Base-by-base conservation (phyloP, 2,329 filamentous ascomycete species). In the Trichoderma simmonsii region DNA sequence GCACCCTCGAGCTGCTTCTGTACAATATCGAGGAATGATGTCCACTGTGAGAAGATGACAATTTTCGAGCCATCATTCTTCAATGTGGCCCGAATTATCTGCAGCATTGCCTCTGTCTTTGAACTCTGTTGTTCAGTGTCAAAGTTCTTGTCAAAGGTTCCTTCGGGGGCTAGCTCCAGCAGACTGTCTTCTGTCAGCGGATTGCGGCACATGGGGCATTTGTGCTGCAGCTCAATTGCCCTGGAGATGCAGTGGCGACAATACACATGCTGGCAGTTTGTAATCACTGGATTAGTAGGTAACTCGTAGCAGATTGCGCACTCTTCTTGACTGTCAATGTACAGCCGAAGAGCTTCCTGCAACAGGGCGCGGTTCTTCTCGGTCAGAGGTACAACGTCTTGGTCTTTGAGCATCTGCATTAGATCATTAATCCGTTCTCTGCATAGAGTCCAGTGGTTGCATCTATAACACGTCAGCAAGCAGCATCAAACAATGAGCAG, bases 381-480 rank as follows among this genome's bases (percentile, higher is more conserved):
- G 3, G 89, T 95, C 28, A 97, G 85, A 0, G 87, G 85, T 0
- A 97, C 90, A 1, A 91, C 85, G 62, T 89, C 88, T 75, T 92
- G 85, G 18, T 88, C 86, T 57, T 93, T 91, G 2, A 97, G 85
- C 2, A 93, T 84, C 24, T 87, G 84, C 78, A 95, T 85, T 26
- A 97, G 86, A n/a, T 90, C 88, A 11, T 88, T 87, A n/a, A 97
- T 86, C 14, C 93, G 90, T 36, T 92, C 86, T 64, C 90, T 91
- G 77, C 93, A 93, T 12, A 98, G 86, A 9, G 91, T 91, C 93
- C 93, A 97, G 79, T 97, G 94, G 75, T 95, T 94, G 81, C 94
- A 97, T 14, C 85, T 87, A 71, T 14, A 15, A 18, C 2, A 39
- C 6, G 26, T 18, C 9, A 7, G 14, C 9, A 24, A 28, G 6